A percentile compares a stretch with the other conserved stretches of the same genome.
These are phyloP conservation scores for Mycena venus DNA, from an alignment of 768 basidiomycete species.

Conservation along the genomic window DNA sequence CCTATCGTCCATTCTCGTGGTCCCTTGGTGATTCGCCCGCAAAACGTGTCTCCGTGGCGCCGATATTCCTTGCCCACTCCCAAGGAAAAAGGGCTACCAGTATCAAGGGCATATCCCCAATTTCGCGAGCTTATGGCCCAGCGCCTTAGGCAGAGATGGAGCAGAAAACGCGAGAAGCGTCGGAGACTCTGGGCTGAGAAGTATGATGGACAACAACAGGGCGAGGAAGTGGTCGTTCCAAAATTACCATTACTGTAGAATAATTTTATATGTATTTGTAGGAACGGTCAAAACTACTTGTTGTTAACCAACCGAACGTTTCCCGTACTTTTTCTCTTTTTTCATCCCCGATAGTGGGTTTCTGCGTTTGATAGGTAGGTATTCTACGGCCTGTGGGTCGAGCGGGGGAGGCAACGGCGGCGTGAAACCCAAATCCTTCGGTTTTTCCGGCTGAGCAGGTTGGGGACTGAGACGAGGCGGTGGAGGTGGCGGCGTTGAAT, in stretches of 20 bases:
- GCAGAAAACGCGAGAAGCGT: background rate
- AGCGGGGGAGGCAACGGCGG: too few relatives aligned
- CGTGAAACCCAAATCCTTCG: conserved; percentile 3
- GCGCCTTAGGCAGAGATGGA: background rate
- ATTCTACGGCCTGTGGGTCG: too few relatives aligned
- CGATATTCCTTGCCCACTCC: conserved; percentile 23
- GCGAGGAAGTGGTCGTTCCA: background rate
- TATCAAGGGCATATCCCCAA: conserved; percentile 10
- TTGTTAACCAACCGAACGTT: background rate
- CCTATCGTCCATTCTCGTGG: conserved; percentile 1
- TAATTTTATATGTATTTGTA: background rate
- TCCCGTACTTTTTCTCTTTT: conserved; percentile 6
- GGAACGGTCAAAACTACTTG: background rate
- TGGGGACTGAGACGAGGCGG: background rate
- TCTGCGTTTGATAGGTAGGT: background rate
- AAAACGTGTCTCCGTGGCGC: background rate
- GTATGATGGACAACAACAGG: background rate
- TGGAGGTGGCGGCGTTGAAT: background rate
- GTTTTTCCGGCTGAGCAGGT: background rate
- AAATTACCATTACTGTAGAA: background rate
- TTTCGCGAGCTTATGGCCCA: background rate
- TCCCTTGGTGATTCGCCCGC: background rate
- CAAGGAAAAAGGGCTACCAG: conserved; percentile 21
- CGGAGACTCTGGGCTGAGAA: background rate
- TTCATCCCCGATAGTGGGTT: conserved; percentile 16